A percentile compares a stretch with the other conserved stretches of the same genome.
Conservation (phyloP, 23 red algal species). For the Rhodosorus marinus region DNA sequence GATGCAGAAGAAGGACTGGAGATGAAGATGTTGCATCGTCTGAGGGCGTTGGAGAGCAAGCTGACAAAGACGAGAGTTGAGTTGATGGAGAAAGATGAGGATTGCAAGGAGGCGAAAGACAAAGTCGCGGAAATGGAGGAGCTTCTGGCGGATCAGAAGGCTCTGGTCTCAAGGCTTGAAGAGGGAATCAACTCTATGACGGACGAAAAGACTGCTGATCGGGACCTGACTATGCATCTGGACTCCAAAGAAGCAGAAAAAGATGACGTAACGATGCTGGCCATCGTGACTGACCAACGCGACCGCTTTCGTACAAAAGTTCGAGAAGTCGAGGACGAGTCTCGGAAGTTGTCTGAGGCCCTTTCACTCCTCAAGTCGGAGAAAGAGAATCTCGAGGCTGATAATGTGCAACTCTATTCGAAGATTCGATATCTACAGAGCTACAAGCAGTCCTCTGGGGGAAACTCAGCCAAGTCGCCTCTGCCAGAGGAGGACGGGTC, state of each 20-base stretch:
- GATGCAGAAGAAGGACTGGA: conserved; percentile 14
- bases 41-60: conserved; percentile 19
- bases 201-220: conserved; percentile 4
- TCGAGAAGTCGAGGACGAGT: conserved; percentile 54
- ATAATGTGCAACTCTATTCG: conserved; percentile 45
- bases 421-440: conserved; percentile 56
- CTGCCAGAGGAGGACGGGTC: neutral
- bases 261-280: conserved; percentile 25
- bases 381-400: conserved; percentile 37
- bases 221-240: neutral
- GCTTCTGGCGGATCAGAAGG: conserved; percentile 27
- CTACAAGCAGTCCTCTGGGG: conserved; percentile 23
- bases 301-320: conserved; percentile 46
- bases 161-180: conserved; percentile 29
- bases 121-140: conserved; percentile 15
- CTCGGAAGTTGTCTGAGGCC: conserved; percentile 27
- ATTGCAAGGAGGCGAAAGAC: conserved; percentile 5
- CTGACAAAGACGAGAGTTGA: conserved; percentile 33
- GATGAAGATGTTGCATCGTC: conserved; percentile 24
- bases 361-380: conserved; percentile 35
- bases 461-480: neutral
- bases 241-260: neutral
- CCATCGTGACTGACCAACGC: conserved; percentile 42
- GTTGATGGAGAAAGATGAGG: conserved; percentile 7
- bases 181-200: conserved; percentile 36